Evolutionary conservation across 176 grass and related monocot genomes (phyloP).

Genomic region (Phoenix dactylifera): DNA sequence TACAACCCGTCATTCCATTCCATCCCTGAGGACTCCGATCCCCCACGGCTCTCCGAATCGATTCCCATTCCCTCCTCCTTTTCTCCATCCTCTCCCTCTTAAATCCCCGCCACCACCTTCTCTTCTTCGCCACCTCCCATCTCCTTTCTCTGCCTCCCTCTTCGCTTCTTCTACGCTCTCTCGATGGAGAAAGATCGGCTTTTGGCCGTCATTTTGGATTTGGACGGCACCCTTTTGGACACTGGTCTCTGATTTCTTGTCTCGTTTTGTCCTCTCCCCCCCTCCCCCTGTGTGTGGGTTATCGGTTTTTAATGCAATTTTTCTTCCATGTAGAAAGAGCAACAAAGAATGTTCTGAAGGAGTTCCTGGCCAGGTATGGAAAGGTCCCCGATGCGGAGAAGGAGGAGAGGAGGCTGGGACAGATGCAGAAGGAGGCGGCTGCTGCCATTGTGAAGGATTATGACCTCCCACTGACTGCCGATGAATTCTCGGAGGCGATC

Average conservation of each 20-base stretch:
- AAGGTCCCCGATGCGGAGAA: slow-evolving; percentile 44
- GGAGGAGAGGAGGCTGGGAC: slow-evolving; percentile 60
- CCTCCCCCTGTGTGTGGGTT: not conserved
- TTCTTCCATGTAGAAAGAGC: slow-evolving; percentile 44
- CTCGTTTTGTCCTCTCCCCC: not conserved
- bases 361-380: slow-evolving; percentile 59
- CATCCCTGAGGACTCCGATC: too few species aligned
- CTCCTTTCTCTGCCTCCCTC: not conserved
- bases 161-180: not conserved
- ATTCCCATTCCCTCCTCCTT: slow-evolving; percentile 13
- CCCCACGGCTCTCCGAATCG: not conserved
- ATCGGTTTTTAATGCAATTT: not conserved
- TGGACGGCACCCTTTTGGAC: slow-evolving; percentile 81
- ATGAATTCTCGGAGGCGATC: slow-evolving; percentile 61
- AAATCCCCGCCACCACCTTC: slow-evolving; percentile 19
- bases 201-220: slow-evolving; percentile 64
- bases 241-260: slow-evolving; percentile 23
- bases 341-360: slow-evolving; percentile 41
- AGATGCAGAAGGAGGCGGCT: slow-evolving; percentile 62
- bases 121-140: slow-evolving; percentile 2
- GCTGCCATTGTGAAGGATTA: slow-evolving; percentile 70
- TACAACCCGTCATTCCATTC: too few species aligned
- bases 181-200: slow-evolving; percentile 44
- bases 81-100: slow-evolving; percentile 7
- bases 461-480: slow-evolving; percentile 43